Evolutionary conservation across 345 rosid genomes (phyloP).

Genomic region (Durio zibethinus): DNA sequence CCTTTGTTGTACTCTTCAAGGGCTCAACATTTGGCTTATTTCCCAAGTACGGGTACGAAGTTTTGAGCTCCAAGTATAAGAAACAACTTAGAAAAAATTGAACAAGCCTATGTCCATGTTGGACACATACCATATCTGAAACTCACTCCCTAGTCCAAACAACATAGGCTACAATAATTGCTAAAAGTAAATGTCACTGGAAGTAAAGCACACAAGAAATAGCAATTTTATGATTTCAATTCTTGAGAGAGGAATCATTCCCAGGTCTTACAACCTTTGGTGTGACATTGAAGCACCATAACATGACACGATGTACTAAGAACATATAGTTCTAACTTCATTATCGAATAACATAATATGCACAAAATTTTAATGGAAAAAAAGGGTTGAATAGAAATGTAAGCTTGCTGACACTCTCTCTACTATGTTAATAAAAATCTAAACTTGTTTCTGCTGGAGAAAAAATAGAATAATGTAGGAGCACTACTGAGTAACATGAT

Average conservation of each 20-base stretch:
- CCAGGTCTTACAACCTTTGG: background rate
- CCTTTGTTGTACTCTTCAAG: background rate
- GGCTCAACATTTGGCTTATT: background rate
- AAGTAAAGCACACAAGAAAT: background rate
- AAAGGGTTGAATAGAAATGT: background rate
- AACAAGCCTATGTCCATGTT: background rate
- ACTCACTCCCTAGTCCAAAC: background rate
- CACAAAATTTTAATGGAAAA: background rate
- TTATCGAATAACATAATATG: background rate
- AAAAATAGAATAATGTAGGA: background rate
- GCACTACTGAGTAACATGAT: background rate
- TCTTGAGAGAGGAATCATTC: background rate
- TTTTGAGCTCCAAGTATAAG: slow-evolving; percentile 1
- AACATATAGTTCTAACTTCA: background rate
- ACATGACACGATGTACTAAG: background rate
- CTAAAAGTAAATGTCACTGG: background rate
- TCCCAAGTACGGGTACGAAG: background rate
- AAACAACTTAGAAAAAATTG: background rate
- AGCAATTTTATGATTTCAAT: background rate
- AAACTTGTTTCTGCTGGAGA: background rate
- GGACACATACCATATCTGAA: background rate
- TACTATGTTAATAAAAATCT: background rate
- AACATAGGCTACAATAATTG: background rate
- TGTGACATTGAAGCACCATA: background rate
- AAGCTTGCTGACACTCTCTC: background rate